Conservation (phyloP, 1,284 basidiomycete species). For the Testicularia cyperi region DNA sequence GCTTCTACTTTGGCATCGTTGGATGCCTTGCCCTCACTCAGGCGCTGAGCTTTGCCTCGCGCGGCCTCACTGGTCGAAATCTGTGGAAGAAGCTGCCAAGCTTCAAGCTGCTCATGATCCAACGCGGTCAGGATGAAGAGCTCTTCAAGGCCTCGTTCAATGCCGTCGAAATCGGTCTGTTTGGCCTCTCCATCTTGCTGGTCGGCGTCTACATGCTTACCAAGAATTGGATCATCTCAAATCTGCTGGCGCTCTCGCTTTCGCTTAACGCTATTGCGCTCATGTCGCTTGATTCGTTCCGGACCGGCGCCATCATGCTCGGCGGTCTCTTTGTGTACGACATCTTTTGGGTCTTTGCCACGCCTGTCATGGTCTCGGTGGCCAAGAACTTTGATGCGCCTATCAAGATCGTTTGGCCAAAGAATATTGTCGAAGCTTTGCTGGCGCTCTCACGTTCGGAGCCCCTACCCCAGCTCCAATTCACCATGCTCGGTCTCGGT, state of each 20-base stretch:
- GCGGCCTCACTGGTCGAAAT: constrained; percentile 15
- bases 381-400: constrained; percentile 90
- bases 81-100: constrained; percentile 39
- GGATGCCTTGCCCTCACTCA: constrained; percentile 47
- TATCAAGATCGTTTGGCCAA: constrained; percentile 67
- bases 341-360: constrained; percentile 59
- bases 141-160: constrained; percentile 56
- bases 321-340: constrained; percentile 58
- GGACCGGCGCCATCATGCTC: constrained; percentile 80
- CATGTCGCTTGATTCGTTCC: constrained; percentile 85
- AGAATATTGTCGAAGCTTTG: constrained; percentile 51
- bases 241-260: constrained; percentile 81
- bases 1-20: constrained; percentile 55
- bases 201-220: constrained; percentile 70
- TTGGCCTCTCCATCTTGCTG: constrained; percentile 70
- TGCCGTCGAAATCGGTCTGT: constrained; percentile 66
- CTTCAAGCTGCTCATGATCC: constrained; percentile 28
- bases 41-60: constrained; percentile 20
- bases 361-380: constrained; percentile 65
- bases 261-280: constrained; percentile 78
- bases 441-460: constrained; percentile 9
- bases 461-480: constrained; percentile 64
- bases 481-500: constrained; percentile 88
- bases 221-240: constrained; percentile 71
- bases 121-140: constrained; percentile 30